Conservation (phyloP, 768 basidiomycete genomes). For the Auriculariales sp. region DNA sequence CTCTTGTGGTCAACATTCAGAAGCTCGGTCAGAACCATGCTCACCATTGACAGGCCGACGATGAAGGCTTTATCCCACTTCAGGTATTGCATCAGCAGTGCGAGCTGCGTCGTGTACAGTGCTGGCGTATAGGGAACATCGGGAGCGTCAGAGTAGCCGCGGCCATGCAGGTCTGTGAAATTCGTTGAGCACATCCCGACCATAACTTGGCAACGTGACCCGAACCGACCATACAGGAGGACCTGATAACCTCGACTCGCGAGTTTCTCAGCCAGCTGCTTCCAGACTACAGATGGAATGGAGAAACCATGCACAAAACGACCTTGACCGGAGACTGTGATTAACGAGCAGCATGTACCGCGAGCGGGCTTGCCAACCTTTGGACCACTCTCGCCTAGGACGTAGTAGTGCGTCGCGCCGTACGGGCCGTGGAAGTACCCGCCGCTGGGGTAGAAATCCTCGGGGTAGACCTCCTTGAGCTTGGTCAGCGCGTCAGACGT, state of each 20-base stretch:
- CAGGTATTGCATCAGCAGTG: conserved; percentile 66
- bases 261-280: conserved; percentile 52
- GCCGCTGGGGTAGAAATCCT: conserved; percentile 38
- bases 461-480: conserved; percentile 41
- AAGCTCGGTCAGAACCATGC: conserved; percentile 6
- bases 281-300: conserved; percentile 65
- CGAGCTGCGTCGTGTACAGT: conserved; percentile 65
- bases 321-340: conserved; percentile 26
- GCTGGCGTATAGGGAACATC: conserved; percentile 47
- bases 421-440: not conserved
- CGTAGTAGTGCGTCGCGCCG: not conserved
- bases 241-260: conserved; percentile 54
- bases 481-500: too few relatives aligned
- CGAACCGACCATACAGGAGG: conserved; percentile 56
- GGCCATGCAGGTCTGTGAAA: conserved; percentile 55
- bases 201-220: too few relatives aligned
- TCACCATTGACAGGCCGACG: conserved; percentile 65
- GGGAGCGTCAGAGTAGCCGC: conserved; percentile 74
- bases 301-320: conserved; percentile 67
- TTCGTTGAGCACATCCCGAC: not conserved
- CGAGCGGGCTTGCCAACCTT: conserved; percentile 1
- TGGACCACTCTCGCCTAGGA: conserved; percentile 27
- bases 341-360: too few relatives aligned
- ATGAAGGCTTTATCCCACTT: conserved; percentile 54
- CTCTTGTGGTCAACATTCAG: not conserved